Evolutionary conservation across 2,329 filamentous ascomycete genomes (phyloP).

Genomic region (Chaetomiaceae sp.): DNA sequence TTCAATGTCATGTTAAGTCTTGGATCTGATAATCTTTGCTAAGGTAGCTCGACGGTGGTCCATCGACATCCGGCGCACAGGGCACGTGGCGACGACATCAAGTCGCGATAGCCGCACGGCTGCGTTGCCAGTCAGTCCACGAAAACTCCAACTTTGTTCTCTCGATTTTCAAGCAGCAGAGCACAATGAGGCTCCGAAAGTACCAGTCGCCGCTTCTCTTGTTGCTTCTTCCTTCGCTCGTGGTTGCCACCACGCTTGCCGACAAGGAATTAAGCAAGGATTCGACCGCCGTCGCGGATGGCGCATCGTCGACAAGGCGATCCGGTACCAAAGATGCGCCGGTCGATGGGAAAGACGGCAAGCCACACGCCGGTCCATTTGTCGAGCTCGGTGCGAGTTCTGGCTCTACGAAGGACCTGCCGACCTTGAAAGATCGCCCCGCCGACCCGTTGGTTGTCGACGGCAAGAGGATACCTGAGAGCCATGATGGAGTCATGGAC

Average conservation of each 20-base stretch:
- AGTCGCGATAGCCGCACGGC: too few species aligned
- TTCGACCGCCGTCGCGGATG: conserved; percentile 24
- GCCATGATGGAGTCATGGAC: conserved; percentile 84
- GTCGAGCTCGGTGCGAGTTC: conserved; percentile 47
- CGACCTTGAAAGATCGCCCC: conserved; percentile 44
- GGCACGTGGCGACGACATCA: too few species aligned
- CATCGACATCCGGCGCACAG: too few species aligned
- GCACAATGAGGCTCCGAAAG: conserved; percentile 55
- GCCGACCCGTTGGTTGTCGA: conserved; percentile 48
- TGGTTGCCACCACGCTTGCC: conserved; percentile 37
- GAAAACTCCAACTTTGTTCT: too few species aligned
- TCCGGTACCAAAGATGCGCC: conserved; percentile 67
- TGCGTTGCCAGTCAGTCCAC: too few species aligned
- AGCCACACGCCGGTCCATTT: conserved; percentile 82
- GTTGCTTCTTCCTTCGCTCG: conserved; percentile 53
- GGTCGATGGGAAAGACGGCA: conserved; percentile 87
- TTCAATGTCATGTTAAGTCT: too few species aligned
- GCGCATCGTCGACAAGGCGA: conserved; percentile 28
- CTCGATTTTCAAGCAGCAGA: background rate
- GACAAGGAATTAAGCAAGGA: conserved; percentile 22
- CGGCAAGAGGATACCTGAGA: conserved; percentile 55
- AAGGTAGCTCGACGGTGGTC: too few species aligned
- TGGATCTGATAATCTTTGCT: too few species aligned
- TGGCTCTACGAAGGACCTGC: conserved; percentile 32
- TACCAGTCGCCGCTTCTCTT: conserved; percentile 51